Evolutionary conservation across 2,329 filamentous ascomycete genomes (phyloP).

Genomic region (Fusarium domesticum): DNA sequence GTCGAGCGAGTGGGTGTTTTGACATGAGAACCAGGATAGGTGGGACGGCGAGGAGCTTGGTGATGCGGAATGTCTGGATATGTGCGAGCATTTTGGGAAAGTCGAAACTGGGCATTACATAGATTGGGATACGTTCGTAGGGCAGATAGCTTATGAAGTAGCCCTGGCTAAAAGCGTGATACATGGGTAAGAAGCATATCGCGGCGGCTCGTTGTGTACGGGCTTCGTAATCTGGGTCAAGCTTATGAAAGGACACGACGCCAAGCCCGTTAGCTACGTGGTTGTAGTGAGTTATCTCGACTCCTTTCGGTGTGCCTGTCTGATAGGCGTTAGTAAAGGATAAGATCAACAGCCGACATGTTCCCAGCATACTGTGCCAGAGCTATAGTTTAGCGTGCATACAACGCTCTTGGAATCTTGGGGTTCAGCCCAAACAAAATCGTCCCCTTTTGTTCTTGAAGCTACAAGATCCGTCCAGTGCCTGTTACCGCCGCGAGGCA

Average conservation of each 20-base stretch:
- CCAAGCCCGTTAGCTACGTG: slow-evolving; percentile 70
- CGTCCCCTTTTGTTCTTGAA: slow-evolving; percentile 47
- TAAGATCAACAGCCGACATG: not conserved
- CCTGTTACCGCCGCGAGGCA: slow-evolving; percentile 12
- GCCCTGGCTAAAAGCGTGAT: slow-evolving; percentile 71
- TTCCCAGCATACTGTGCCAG: slow-evolving; percentile 51
- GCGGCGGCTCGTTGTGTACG: slow-evolving; percentile 39
- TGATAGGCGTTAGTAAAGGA: slow-evolving; percentile 12
- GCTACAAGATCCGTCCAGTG: slow-evolving; percentile 66
- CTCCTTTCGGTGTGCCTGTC: slow-evolving; percentile 81
- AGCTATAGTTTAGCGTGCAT: slow-evolving; percentile 75
- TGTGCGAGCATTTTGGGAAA: slow-evolving; percentile 68
- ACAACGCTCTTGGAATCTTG: slow-evolving; percentile 50
- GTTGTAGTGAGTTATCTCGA: slow-evolving; percentile 75
- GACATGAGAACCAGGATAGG: slow-evolving; percentile 71
- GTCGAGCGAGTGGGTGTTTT: slow-evolving; percentile 64
- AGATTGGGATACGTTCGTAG: slow-evolving; percentile 61
- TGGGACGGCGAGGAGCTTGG: slow-evolving; percentile 64
- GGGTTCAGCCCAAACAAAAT: slow-evolving; percentile 62
- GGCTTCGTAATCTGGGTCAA: slow-evolving; percentile 49
- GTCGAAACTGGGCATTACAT: slow-evolving; percentile 77
- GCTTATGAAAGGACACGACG: slow-evolving; percentile 43
- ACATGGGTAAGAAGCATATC: slow-evolving; percentile 74
- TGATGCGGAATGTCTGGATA: slow-evolving; percentile 67
- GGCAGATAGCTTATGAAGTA: slow-evolving; percentile 62